Evolutionary conservation across 306 rosid genomes (phyloP), one percentile per base, ranked within the genome.

Genomic region (Adenanthera pavonina): DNA sequence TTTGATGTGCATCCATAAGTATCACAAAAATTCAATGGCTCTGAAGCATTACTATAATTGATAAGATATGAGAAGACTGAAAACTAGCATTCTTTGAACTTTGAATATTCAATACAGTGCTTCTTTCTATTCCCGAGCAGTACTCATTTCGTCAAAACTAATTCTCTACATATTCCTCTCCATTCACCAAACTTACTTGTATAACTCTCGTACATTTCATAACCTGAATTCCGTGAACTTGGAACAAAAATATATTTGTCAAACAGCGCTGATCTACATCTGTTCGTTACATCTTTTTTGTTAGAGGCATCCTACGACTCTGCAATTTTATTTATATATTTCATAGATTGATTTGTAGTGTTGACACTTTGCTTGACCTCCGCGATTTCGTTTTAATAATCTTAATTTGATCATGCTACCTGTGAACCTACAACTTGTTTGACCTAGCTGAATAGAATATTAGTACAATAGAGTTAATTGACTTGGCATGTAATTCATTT

Each of bases 361-460:
- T 54, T 54, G 75, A 69, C 71, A 70, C 61, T 34, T 34, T 34
- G 72, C 30, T 70, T 71, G 51, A 67, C 78, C 66, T 53, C 78
- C 49, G 17, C 13, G 51, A 53, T 54, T 74, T 51, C 77, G 12
- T 36, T 74, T 52, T 35, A 14, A 34, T 72, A 34, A 7, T 33
- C 44, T 34, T 16, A 49, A 72, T 48, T 51, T 48, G 41, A 70
- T 47, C n/a, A 9, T 49, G 46, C 61, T 36, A 7, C 60, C 36
- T 41, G 70, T 34, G 75, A 74, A 66, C 60, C 41, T 3, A 7
- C 33, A 44, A 33, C 16, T 43, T 16, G 46, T 53, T 62, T 43
- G 82, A 69, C 77, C 65, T 69, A 16, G 59, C 65, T 47, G 16
- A 57, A 40, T 54, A 25, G 13, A 43, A 54, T 25, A 60, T 30